A percentile compares a stretch with the other conserved stretches of the same genome.
Evolutionary conservation across 2,329 filamentous ascomycete species (phyloP).

Genomic region (Dactylellina drechsleri): DNA sequence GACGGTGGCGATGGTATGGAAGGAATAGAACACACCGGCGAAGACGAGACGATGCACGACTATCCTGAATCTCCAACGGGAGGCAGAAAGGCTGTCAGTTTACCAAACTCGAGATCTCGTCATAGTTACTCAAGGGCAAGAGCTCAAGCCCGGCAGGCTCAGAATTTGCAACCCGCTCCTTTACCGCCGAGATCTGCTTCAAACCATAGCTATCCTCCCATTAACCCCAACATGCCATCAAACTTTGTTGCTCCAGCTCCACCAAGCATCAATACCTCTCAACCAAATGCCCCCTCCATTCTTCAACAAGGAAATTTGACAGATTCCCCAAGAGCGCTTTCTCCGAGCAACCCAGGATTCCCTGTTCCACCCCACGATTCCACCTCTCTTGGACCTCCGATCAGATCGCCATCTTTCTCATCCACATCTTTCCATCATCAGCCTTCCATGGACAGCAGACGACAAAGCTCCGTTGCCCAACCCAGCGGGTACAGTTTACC

Average conservation of each 20-base stretch:
- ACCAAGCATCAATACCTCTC: slow-evolving; percentile 51
- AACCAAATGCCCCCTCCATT: slow-evolving; percentile 38
- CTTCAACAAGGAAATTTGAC: slow-evolving; percentile 56
- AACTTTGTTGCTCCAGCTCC: slow-evolving; percentile 37
- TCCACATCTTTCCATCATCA: slow-evolving; percentile 49
- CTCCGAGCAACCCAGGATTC: slow-evolving; percentile 56
- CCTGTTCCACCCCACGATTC: slow-evolving; percentile 49
- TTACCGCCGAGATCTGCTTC: slow-evolving; percentile 32
- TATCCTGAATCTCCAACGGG: slow-evolving; percentile 45
- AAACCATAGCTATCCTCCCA: slow-evolving; percentile 45
- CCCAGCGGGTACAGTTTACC: slow-evolving; percentile 39
- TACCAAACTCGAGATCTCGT: slow-evolving; percentile 47
- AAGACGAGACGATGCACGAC: slow-evolving; percentile 63
- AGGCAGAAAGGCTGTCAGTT: slow-evolving; percentile 47
- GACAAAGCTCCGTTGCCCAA: slow-evolving; percentile 39
- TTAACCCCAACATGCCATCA: slow-evolving; percentile 43
- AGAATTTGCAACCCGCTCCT: slow-evolving; percentile 46
- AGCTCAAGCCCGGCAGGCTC: slow-evolving; percentile 34
- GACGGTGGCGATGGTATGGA: slow-evolving; percentile 67
- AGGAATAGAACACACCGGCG: slow-evolving; percentile 62
- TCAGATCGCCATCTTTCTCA: slow-evolving; percentile 48
- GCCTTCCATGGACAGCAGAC: slow-evolving; percentile 29
- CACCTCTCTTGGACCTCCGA: slow-evolving; percentile 44
- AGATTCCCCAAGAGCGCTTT: slow-evolving; percentile 56
- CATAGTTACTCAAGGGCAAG: slow-evolving; percentile 46